These are phyloP conservation scores for Apium graveolens DNA, from an alignment of 129 eudicot species.

Conservation along the genomic window DNA sequence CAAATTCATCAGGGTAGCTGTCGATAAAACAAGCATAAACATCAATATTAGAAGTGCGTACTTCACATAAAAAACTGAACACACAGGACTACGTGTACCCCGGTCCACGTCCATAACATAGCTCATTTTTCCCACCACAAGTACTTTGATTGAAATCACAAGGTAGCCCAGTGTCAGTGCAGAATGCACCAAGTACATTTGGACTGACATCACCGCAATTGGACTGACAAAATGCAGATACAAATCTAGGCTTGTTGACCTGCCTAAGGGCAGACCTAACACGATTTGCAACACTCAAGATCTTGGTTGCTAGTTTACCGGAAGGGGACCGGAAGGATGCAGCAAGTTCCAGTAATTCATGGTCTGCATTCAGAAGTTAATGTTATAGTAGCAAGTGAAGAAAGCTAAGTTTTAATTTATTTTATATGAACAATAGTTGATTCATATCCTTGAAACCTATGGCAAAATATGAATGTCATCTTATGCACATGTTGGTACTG, in stretches of 20 bases:
- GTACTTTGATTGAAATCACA: constrained; percentile 96
- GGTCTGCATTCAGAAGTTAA: constrained; percentile 46
- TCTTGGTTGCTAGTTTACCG: constrained; percentile 60
- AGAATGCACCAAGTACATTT: constrained; percentile 94
- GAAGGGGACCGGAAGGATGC: constrained; percentile 63
- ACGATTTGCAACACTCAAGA: constrained; percentile 61
- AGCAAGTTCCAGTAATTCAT: constrained; percentile 67
- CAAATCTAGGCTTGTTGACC: constrained; percentile 69
- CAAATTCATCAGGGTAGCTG: constrained; percentile 96
- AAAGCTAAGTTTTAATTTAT: constrained; percentile 5
- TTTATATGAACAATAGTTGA: not conserved
- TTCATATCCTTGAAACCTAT: not conserved
- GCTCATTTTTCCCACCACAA: constrained; percentile 89
- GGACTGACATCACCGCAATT: constrained; percentile 99
- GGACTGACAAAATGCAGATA: constrained; percentile 92
- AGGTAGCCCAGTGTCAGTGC: constrained; percentile 88
- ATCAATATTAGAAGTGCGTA: constrained; percentile 5
- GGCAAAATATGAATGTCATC: not conserved
- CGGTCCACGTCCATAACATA: constrained; percentile 96
- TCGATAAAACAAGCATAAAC: constrained; percentile 1
- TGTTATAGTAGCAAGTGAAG: constrained; percentile 1
- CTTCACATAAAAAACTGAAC: not conserved
- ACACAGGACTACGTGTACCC: constrained; percentile 42
- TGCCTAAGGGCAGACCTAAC: constrained; percentile 71
- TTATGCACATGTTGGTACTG: not conserved